Percentiles rank a stretch among this genome's conserved stretches.
Evolutionary conservation across 169 alveolate genomes (phyloP).

Genomic region (Cystoisospora suis): DNA sequence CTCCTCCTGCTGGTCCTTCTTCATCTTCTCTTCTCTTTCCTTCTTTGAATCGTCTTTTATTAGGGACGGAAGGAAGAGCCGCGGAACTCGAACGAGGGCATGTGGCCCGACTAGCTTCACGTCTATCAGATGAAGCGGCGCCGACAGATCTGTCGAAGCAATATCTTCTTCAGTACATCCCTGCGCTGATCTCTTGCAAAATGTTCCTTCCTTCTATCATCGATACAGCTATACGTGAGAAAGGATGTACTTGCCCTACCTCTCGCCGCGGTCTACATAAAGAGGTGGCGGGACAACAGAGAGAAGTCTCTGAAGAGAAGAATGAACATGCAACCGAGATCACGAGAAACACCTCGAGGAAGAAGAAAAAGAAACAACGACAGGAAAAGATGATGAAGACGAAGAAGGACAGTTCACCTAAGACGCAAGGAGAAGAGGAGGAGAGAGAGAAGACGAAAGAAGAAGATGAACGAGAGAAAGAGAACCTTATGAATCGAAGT

Average conservation of each 20-base stretch:
- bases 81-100: neutral
- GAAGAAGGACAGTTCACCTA: too few species aligned
- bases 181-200: neutral
- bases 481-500: too few species aligned
- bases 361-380: too few species aligned
- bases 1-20: neutral
- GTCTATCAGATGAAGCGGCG: neutral
- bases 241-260: neutral
- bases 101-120: neutral
- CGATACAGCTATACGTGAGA: neutral
- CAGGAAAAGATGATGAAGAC: too few species aligned
- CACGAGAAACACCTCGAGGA: too few species aligned
- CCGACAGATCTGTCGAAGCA: neutral
- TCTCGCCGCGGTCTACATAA: too few species aligned
- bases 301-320: too few species aligned
- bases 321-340: too few species aligned
- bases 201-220: neutral
- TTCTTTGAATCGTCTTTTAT: neutral
- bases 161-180: neutral
- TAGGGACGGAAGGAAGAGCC: neutral
- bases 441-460: too few species aligned
- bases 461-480: too few species aligned
- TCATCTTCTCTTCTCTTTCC: neutral
- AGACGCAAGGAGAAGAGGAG: too few species aligned
- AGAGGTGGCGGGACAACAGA: too few species aligned